Base-by-base conservation (phyloP, 2,329 filamentous ascomycete genomes). In the Fusarium compactum region DNA sequence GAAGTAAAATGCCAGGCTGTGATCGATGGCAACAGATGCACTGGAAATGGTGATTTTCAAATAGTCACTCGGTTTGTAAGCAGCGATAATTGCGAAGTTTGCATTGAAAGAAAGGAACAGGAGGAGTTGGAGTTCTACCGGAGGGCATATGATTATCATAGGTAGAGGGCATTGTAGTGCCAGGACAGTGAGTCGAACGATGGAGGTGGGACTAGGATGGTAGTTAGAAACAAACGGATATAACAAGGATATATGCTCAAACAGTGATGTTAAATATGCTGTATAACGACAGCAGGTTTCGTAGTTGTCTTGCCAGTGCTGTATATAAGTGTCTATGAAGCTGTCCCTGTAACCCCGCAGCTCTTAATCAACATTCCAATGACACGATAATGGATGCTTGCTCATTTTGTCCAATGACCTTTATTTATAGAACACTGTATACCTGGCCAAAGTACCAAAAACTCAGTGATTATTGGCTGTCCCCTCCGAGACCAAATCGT, bases 401-500 rank as follows among this genome's bases (percentile, higher is more conserved):
- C 16, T 41, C 24, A 27, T 61, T 41, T 61, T 69, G 41, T 50
- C 45, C 51, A 62, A 54, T 66, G 25, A 47, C 10, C 1, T 2
- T 6, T 50, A 34, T 61, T 61, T 25, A 61, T 48, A 43, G 60
- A 44, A 40, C 46, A 59, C 20, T 46, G 52, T 41, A 62, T 46
- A 62, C 20, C 52, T 34, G 30, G 20, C 32, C 32, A 52, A 52
- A 52, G 34, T 52, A 40, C 32, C 50, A 20, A 48, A 16, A 30
- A 24, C 55, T 67, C 44, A 5, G 34, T 54, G 47, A 46, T 62
- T 67, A 62, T 67, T 67, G 63, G 63, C 48, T 66, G 55, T 66
- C 62, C 55, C 44, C 32, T 54, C 48, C 41, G 4, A 22, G n/a
- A 27, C 47, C 50, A 30, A 41, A 62, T 62, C 62, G 44, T 52